Evolutionary conservation across 164 flowering plant genomes (phyloP).

Genomic region (Nelumbo lutea): DNA sequence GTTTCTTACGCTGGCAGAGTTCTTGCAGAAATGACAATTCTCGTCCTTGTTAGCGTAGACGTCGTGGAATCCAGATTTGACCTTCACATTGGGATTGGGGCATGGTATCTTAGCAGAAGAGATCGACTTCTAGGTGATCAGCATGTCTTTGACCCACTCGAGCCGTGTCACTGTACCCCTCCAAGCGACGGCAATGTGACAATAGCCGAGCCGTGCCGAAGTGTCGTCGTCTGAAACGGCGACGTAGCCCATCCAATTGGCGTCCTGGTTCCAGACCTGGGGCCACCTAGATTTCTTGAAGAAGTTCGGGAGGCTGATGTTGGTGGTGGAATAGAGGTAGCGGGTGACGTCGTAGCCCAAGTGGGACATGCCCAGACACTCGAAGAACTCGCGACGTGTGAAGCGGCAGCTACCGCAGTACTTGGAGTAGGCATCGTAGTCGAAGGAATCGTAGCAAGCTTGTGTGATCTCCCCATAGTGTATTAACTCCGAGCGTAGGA

Average conservation of each 20-base stretch:
- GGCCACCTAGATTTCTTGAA: slow-evolving; percentile 53
- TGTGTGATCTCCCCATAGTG: slow-evolving; percentile 83
- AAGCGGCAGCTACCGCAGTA: slow-evolving; percentile 63
- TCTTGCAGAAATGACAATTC: slow-evolving; percentile 40
- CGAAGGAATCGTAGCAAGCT: slow-evolving; percentile 77
- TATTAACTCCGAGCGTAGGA: slow-evolving; percentile 55
- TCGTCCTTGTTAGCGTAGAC: slow-evolving; percentile 64
- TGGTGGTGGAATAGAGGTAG: slow-evolving; percentile 73
- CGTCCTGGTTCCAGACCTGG: slow-evolving; percentile 59
- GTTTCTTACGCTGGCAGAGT: slow-evolving; percentile 74
- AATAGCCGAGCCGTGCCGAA: slow-evolving; percentile 50
- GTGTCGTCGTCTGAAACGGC: no score
- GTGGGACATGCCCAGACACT: slow-evolving; percentile 27
- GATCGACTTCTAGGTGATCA: slow-evolving; percentile 44
- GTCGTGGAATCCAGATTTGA: slow-evolving; percentile 68
- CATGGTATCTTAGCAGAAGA: slow-evolving; percentile 35
- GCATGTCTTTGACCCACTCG: slow-evolving; percentile 71
- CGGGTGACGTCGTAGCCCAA: slow-evolving; percentile 55
- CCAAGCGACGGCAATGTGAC: slow-evolving; percentile 75
- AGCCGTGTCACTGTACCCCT: slow-evolving; percentile 76
- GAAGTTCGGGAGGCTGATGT: slow-evolving; percentile 60
- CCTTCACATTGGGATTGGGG: slow-evolving; percentile 56
- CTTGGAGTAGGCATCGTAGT: slow-evolving; percentile 60
- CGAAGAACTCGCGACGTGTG: slow-evolving; percentile 38
- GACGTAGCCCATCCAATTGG: slow-evolving; percentile 92